Conservation (phyloP, 2,329 filamentous ascomycete species). For the Pseudogymnoascus sp. region DNA sequence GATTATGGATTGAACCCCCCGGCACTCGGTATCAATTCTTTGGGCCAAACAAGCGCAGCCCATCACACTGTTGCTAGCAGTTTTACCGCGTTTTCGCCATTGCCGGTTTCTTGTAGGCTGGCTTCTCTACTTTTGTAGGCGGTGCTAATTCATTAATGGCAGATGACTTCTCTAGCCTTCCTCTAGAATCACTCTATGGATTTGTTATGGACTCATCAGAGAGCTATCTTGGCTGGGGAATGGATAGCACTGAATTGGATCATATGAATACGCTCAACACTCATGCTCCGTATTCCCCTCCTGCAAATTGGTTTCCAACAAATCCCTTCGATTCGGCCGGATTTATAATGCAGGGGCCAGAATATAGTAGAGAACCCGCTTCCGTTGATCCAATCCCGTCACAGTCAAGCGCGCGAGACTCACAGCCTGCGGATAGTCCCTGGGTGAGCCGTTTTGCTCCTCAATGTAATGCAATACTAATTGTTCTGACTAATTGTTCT, state of each 20-base stretch:
- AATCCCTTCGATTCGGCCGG: neutral
- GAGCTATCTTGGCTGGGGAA: conserved; percentile 14
- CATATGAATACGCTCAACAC: conserved; percentile 11
- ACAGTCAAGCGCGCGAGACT: conserved; percentile 6
- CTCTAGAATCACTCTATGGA: conserved; percentile 13
- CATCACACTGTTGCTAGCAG: neutral
- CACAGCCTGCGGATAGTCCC: conserved; percentile 13
- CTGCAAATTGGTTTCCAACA: conserved; percentile 10
- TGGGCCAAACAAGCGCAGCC: neutral
- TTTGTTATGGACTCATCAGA: conserved; percentile 14
- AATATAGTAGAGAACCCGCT: neutral
- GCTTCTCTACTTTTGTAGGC: neutral
- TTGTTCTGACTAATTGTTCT: neutral
- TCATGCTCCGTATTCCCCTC: conserved; percentile 11
- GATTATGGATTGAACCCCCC: neutral
- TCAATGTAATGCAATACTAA: neutral
- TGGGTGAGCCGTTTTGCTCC: conserved; percentile 10
- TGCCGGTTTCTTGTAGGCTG: neutral
- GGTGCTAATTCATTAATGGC: conserved; percentile 2
- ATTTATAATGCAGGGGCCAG: neutral
- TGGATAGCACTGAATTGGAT: conserved; percentile 11
- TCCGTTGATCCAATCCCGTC: neutral
- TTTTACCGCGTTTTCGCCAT: neutral
- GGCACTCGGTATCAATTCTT: neutral
- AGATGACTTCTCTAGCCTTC: conserved; percentile 12